Evolutionary conservation across 2,329 filamentous ascomycete species (phyloP), one percentile per base, ranked within the genome.

Genomic region (Botrytis pseudocinerea): DNA sequence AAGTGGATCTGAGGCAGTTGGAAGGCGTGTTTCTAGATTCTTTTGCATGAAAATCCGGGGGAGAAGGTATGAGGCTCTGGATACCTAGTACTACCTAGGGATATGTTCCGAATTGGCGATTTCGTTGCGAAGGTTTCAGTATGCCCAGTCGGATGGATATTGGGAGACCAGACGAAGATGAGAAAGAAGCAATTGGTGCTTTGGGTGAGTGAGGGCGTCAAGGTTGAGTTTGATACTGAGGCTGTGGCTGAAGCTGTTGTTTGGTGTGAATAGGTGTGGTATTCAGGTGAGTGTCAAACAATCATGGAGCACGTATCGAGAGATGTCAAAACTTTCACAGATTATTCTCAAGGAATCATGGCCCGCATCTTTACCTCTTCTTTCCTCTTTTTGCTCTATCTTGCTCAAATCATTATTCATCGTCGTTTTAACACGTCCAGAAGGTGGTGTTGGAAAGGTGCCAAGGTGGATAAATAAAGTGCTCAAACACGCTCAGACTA

Each of bases 401-500:
- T 68, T 68, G 63, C 63, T 66, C 63, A 66, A 40, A 22, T 40
- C 9, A 54, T 48, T 65, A 38, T 51, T 38, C 63, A 65, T 38
- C 18, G 38, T 71, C 44, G 44, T 70, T 70, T 63, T 28, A 57
- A 57, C 51, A 14, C 18, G 44, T 70, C 54, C 48, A 40, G 69
- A 22, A 25, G 61, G 42, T 68, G n/a, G 64, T 68, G 25, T 42
- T 42, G 46, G 28, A 40, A 28, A 57, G 40, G 48, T 68, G 48
- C 64, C 46, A 68, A 66, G 64, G 64, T 66, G 64, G 46, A 22
- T 66, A 40, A 57, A 68, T 68, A 68, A 72, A 72, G 51, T 69
- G 70, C 70, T 72, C 70, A 72, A 72, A 72, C 32, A 61, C 48
- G 70, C 70, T 51, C 70, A 72, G 62, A 69, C 70, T 72, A 72